Conservation (phyloP, 2,329 filamentous ascomycete genomes). For the Thelonectria olida region DNA sequence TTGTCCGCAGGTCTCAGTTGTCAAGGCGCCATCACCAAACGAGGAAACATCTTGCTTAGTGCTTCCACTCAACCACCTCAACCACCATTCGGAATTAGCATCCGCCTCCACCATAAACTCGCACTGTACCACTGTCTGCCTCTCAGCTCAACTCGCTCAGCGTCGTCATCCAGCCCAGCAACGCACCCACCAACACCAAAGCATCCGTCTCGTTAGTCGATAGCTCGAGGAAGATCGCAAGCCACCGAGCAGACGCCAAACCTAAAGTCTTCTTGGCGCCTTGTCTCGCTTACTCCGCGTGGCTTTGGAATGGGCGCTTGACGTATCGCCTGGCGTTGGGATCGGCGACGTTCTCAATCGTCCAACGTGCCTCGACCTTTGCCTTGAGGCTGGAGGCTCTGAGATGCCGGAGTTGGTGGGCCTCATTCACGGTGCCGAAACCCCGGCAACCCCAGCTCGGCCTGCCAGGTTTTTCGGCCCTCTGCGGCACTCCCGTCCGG, state of each 20-base stretch:
- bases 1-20: no score
- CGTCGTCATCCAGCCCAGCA: conserved; percentile 8
- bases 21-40: no score
- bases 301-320: conserved; percentile 12
- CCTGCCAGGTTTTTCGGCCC: neutral
- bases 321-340: conserved; percentile 9
- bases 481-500: no score
- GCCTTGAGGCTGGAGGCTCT: no score
- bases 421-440: conserved; percentile 6
- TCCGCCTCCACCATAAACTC: conserved; percentile 20
- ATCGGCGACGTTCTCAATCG: no score
- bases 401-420: neutral
- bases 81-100: no score
- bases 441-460: neutral
- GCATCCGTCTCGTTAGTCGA: neutral
- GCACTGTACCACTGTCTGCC: conserved; percentile 29
- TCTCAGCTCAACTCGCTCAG: neutral
- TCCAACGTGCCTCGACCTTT: no score
- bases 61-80: conserved; percentile 3
- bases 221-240: neutral
- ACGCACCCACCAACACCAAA: neutral
- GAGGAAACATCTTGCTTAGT: no score
- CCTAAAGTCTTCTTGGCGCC: neutral
- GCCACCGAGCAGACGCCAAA: conserved; percentile 10
- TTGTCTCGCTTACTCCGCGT: neutral